phyloP scores from a whole-genome alignment of 768 basidiomycete species.

The Plicaturopsis crispa region DNA sequence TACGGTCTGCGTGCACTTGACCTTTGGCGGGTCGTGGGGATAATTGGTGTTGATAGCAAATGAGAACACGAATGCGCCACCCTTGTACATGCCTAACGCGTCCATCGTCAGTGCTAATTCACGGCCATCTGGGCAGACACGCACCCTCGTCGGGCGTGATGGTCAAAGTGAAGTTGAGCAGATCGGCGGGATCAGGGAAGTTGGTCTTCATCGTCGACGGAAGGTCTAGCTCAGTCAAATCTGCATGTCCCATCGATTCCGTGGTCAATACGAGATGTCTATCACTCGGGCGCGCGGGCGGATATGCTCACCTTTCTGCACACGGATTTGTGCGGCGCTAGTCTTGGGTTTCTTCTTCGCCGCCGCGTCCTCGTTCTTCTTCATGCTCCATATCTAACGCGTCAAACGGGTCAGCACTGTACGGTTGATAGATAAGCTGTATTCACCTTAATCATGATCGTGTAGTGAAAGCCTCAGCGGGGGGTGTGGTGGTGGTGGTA shows the following conservation, averaged over 20 bases:
- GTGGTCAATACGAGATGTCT: neutral
- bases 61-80: conserved; percentile 88
- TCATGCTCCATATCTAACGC: conserved; percentile 94
- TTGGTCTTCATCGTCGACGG: conserved; percentile 94
- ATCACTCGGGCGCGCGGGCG: conserved; percentile 1
- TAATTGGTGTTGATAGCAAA: conserved; percentile 97
- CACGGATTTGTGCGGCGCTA: conserved; percentile 94
- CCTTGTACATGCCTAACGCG: conserved; percentile 90
- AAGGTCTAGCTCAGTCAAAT: conserved; percentile 93
- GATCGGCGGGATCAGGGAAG: conserved; percentile 88
- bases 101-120: neutral
- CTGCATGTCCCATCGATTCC: conserved; percentile 29
- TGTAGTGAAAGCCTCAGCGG: conserved; percentile 1
- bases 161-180: conserved; percentile 92
- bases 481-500: conserved; percentile 6
- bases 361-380: conserved; percentile 97
- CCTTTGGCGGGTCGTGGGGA: conserved; percentile 98
- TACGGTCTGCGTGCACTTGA: conserved; percentile 94
- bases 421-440: too few relatives aligned
- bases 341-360: conserved; percentile 99
- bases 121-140: conserved; percentile 11
- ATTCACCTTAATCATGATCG: conserved; percentile 41
- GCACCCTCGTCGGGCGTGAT: conserved; percentile 96
- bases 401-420: too few relatives aligned
- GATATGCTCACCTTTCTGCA: conserved; percentile 83